Conservation (phyloP, 176 grass and related monocot species). For the Bothriochloa decipiens region DNA sequence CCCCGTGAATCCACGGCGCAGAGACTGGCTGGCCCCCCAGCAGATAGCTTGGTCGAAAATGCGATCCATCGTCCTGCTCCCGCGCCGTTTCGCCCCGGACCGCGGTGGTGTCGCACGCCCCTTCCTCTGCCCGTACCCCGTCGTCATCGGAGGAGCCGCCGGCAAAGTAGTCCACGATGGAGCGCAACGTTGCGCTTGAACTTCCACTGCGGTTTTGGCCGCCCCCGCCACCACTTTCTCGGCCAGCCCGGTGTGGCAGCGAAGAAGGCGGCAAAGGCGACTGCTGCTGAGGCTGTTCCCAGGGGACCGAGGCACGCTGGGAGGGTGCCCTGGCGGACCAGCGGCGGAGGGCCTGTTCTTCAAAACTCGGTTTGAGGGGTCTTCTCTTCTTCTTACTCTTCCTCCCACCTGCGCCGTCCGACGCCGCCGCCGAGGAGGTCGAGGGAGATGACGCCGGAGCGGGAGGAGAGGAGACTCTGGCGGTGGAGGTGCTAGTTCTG, state of each 20-base stretch:
- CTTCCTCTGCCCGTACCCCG: background rate
- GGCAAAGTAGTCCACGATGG: conserved; percentile 45
- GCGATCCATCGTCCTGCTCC: background rate
- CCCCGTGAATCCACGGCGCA: conserved; percentile 62
- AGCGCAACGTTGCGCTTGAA: conserved; percentile 35
- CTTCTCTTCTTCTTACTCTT: conserved; percentile 56
- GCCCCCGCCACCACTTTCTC: conserved; percentile 17
- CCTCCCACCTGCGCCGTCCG: background rate
- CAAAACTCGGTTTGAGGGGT: conserved; percentile 65
- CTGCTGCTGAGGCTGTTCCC: conserved; percentile 55
- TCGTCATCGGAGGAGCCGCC: background rate
- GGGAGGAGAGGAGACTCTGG: background rate
- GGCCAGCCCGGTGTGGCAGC: background rate
- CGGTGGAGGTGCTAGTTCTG: background rate
- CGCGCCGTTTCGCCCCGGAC: background rate
- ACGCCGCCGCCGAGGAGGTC: conserved; percentile 32
- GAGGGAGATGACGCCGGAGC: background rate
- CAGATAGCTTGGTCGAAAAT: conserved; percentile 28
- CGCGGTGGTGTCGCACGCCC: background rate
- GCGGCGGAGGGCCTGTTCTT: conserved; percentile 62
- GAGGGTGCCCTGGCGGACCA: conserved; percentile 73
- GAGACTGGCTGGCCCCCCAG: conserved; percentile 17
- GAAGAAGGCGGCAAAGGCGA: no score
- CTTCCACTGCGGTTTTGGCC: background rate
- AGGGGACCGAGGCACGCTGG: conserved; percentile 62